Percentiles rank a stretch among this genome's conserved stretches.
Conservation (phyloP, 176 grass and related monocot species). For the Oryza punctata region DNA sequence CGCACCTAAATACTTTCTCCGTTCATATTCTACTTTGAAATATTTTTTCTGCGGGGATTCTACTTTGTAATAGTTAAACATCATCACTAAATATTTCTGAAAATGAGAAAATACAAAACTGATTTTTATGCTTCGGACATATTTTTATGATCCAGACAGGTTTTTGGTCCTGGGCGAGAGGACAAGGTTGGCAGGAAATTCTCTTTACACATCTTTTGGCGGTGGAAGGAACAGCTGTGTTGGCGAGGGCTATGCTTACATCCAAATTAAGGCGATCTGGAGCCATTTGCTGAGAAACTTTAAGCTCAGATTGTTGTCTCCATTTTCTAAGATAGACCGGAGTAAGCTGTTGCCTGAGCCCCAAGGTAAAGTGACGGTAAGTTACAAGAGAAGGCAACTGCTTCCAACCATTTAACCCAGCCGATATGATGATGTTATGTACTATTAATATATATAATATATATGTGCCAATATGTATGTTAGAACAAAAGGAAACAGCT, state of each 20-base stretch:
- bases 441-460: too few species aligned
- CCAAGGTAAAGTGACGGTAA: not conserved
- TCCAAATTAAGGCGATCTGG: constrained; percentile 30
- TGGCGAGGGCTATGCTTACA: not conserved
- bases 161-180: not conserved
- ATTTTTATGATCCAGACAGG: constrained; percentile 14
- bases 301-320: not conserved
- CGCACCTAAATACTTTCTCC: too few species aligned
- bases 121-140: too few species aligned
- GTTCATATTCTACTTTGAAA: too few species aligned
- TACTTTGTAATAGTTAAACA: too few species aligned
- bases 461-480: too few species aligned
- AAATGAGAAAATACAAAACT: too few species aligned
- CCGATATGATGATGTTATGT: too few species aligned
- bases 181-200: constrained; percentile 10
- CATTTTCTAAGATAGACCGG: not conserved
- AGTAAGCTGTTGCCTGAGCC: not conserved
- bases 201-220: not conserved
- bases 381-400: not conserved
- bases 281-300: constrained; percentile 23
- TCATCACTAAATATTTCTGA: too few species aligned
- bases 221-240: not conserved
- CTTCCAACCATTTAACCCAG: too few species aligned
- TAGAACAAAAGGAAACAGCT: too few species aligned
- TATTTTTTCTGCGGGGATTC: too few species aligned